These are phyloP conservation scores for Aspergillus sp. DNA, from an alignment of 2,329 filamentous ascomycete genomes.

Conservation along the genomic window DNA sequence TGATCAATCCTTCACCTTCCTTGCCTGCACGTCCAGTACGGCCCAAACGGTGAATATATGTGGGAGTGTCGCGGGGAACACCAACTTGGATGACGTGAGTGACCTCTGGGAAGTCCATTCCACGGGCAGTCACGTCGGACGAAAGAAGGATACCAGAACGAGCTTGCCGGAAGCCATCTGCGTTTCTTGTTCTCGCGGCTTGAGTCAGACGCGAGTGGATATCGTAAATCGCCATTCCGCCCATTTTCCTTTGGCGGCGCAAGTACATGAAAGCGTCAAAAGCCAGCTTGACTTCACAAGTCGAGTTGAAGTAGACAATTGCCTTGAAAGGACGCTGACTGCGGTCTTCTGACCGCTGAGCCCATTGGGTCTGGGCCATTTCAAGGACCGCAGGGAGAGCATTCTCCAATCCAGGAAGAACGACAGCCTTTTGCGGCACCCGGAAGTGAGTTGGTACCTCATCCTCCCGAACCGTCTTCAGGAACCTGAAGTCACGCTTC, in stretches of 20 bases:
- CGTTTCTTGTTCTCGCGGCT: conserved; percentile 57
- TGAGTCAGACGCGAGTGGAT: conserved; percentile 81
- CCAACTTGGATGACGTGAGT: conserved; percentile 74
- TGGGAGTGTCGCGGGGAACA: conserved; percentile 56
- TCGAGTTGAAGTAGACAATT: conserved; percentile 87
- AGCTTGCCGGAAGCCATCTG: conserved; percentile 64
- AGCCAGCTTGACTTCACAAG: conserved; percentile 62
- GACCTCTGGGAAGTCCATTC: conserved; percentile 76
- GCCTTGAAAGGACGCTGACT: conserved; percentile 72
- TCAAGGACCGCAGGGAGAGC: conserved; percentile 70
- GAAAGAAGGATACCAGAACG: conserved; percentile 62
- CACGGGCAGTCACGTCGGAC: conserved; percentile 72
- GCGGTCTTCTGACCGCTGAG: conserved; percentile 32
- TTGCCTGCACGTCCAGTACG: conserved; percentile 65
- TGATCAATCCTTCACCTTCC: conserved; percentile 55
- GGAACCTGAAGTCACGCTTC: conserved; percentile 76
- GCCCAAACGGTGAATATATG: conserved; percentile 70
- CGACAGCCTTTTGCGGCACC: conserved; percentile 72
- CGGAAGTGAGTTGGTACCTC: conserved; percentile 78
- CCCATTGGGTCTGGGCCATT: conserved; percentile 57
- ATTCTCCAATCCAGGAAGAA: conserved; percentile 65
- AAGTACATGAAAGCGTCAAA: conserved; percentile 52
- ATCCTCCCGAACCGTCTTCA: conserved; percentile 77
- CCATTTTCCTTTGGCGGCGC: conserved; percentile 23
- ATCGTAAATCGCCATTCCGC: conserved; percentile 40